phyloP scores from a whole-genome alignment of 805 yeast genomes.

The Wickerhamiella brachini region DNA sequence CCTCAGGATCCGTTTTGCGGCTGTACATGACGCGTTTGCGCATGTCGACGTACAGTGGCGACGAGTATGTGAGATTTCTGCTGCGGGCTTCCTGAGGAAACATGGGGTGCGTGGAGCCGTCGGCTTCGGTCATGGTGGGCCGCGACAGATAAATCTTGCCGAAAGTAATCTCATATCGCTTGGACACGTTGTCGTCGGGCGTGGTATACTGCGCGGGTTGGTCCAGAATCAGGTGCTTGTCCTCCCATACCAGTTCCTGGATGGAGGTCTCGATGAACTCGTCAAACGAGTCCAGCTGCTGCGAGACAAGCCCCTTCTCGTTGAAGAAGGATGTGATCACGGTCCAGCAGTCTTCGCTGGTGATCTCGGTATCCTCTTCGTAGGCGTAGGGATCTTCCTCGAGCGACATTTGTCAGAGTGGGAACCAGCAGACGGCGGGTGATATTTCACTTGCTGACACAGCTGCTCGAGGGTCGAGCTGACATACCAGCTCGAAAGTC shows the following conservation, averaged over 20 bases:
- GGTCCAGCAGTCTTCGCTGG: slow-evolving; percentile 98
- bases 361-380: slow-evolving; percentile 60
- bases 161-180: slow-evolving; percentile 91
- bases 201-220: slow-evolving; percentile 97
- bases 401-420: background rate
- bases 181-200: slow-evolving; percentile 76
- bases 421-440: no score
- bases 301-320: slow-evolving; percentile 93
- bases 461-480: no score
- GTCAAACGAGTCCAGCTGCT: slow-evolving; percentile 95
- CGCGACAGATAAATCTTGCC: slow-evolving; percentile 93
- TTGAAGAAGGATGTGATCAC: slow-evolving; percentile 92
- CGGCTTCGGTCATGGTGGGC: slow-evolving; percentile 98
- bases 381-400: slow-evolving; percentile 34
- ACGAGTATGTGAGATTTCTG: slow-evolving; percentile 89
- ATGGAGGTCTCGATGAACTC: slow-evolving; percentile 94
- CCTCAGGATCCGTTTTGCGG: slow-evolving; percentile 17
- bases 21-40: slow-evolving; percentile 59
- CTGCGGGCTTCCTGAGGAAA: slow-evolving; percentile 97
- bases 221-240: slow-evolving; percentile 82
- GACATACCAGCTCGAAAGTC: no score
- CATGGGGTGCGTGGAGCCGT: slow-evolving; percentile 98
- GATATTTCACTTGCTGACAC: no score
- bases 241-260: slow-evolving; percentile 94
- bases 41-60: slow-evolving; percentile 94